phyloP scores from a whole-genome alignment of 1,284 basidiomycete species.

The Blastosporella zonata region DNA sequence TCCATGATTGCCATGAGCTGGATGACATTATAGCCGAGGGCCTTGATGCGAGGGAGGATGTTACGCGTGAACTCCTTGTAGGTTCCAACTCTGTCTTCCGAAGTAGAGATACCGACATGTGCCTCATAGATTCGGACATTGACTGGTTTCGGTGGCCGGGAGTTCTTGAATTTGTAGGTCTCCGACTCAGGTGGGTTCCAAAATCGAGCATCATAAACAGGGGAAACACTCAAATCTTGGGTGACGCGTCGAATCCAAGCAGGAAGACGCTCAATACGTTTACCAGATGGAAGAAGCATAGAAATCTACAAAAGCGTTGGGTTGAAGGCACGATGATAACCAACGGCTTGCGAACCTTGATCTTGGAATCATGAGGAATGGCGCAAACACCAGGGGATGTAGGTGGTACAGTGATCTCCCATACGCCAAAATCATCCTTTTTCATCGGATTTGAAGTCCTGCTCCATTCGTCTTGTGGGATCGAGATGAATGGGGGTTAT shows the following conservation, averaged over 20 bases:
- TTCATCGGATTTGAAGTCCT: conserved; percentile 83
- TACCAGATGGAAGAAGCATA: conserved; percentile 74
- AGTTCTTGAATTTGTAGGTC: conserved; percentile 82
- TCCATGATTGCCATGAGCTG: conserved; percentile 99
- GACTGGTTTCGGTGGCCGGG: conserved; percentile 65
- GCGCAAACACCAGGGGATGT: conserved; percentile 66
- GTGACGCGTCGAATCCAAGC: conserved; percentile 95
- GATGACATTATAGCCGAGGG: conserved; percentile 94
- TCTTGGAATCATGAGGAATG: conserved; percentile 92
- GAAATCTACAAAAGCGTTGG: conserved; percentile 62
- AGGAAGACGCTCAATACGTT: conserved; percentile 88
- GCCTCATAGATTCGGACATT: conserved; percentile 93
- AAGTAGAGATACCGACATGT: conserved; percentile 94
- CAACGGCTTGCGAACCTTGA: conserved; percentile 61
- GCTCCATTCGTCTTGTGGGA: conserved; percentile 79
- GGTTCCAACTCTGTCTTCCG: conserved; percentile 84
- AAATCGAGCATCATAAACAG: conserved; percentile 95
- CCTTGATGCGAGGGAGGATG: conserved; percentile 84
- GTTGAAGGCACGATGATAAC: not conserved
- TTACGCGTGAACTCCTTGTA: conserved; percentile 94
- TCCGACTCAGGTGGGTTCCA: conserved; percentile 87
- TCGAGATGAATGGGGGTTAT: conserved; percentile 9
- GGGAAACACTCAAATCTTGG: conserved; percentile 87
- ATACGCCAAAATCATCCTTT: conserved; percentile 89
- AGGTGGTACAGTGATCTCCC: conserved; percentile 84